Base-by-base conservation (phyloP, 495 filamentous ascomycete species). In the Hyaloscypha variabilis region DNA sequence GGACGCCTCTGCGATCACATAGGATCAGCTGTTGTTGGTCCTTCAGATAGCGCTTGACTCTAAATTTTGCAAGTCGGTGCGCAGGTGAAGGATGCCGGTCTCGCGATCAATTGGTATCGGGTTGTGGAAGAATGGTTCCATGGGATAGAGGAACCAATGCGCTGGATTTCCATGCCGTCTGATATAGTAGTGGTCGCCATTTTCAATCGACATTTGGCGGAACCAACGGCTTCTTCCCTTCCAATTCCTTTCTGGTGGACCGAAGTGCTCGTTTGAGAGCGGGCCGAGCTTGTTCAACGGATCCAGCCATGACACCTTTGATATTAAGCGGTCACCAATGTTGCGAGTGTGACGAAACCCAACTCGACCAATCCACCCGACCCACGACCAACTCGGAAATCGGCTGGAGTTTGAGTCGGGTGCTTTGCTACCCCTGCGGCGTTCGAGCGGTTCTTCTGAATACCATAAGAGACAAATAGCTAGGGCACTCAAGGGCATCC, bases 111-210 rank as follows among this genome's bases (percentile, higher is more conserved):
- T 51, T 4, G 49, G 49, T n/a, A 51, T 51, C 14, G 49, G 49
- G 49, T 51, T 24, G 19, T 51, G 49, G 23, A 51, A n/a, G 49
- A 51, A 51, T 5, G 49, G 49, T 24, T 51, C 49, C 49, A 51
- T 51, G 4, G 49, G 49, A 17, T 51, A 17, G 19, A 5, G 19
- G 49, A 51, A 51, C 49, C 49, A 51, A 24, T 51, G 49, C 3
- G 4, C 6, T 4, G 6, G 49, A 24, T 51, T 17, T 19, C 49
- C 49, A 4, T 17, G 6, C 14, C 19, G 6, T 24, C 19, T 3
- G 4, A 17, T 51, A 51, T 51, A 51, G 14, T 17, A 51, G 23
- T 6, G 6, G 4, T 51, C 6, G 19, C 23, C 49, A 46, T 46
- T 19, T 3, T 19, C 30, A 5, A 34, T 19, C 3, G 14, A 6